A percentile compares a stretch with the other conserved stretches of the same genome.
These are phyloP conservation scores for Gracilaria gracilis DNA, from an alignment of 23 red algal genomes.

Conservation along the genomic window DNA sequence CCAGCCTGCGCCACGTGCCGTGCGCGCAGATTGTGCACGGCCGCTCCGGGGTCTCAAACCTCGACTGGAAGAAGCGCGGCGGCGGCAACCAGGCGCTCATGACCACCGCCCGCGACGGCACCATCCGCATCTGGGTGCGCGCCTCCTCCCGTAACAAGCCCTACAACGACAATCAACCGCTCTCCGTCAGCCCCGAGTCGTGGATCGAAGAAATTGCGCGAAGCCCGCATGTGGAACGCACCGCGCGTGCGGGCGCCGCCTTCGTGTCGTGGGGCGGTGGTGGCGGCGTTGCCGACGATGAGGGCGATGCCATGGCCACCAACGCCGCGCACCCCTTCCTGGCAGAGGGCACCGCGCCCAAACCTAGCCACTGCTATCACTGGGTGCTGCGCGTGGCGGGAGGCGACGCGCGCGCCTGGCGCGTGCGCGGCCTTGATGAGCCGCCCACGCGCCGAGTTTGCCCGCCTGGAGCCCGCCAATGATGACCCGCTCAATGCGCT, in stretches of 20 bases:
- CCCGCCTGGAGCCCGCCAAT: conserved; percentile 68
- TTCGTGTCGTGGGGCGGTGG: conserved; percentile 86
- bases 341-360: conserved; percentile 57
- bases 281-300: conserved; percentile 82
- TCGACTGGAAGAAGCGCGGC: conserved; percentile 85
- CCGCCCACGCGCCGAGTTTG: conserved; percentile 77
- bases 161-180: not conserved
- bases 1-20: not conserved
- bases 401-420: conserved; percentile 57
- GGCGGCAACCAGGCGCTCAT: conserved; percentile 88
- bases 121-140: conserved; percentile 77
- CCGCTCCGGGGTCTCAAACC: conserved; percentile 62
- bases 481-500: conserved; percentile 46
- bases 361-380: conserved; percentile 57
- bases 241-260: conserved; percentile 52
- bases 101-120: conserved; percentile 82
- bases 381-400: conserved; percentile 73
- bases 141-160: conserved; percentile 4
- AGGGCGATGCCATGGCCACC: conserved; percentile 79
- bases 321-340: conserved; percentile 48
- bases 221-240: conserved; percentile 80
- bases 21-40: conserved; percentile 73
- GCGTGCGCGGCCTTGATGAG: conserved; percentile 83
- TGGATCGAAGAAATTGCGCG: conserved; percentile 85
- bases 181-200: conserved; percentile 40